A percentile compares a stretch with the other conserved stretches of the same genome.
Conservation (phyloP, 257 asterid genomes). For the Solanum stenotomum region DNA sequence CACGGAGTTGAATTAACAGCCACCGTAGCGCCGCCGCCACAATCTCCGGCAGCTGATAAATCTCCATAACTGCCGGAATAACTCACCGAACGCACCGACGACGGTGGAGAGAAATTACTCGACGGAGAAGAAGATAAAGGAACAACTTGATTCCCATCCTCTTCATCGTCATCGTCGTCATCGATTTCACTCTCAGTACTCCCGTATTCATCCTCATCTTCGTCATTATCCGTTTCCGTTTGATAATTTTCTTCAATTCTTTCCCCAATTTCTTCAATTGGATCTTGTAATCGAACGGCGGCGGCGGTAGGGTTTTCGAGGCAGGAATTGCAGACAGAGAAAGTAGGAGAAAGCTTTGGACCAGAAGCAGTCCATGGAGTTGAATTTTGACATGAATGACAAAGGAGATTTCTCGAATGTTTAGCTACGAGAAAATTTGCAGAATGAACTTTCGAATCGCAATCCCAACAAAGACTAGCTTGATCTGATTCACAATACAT, state of each 20-base stretch:
- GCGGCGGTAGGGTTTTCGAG: neutral
- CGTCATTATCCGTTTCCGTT: neutral
- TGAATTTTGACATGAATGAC: slow-evolving; percentile 47
- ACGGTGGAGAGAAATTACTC: neutral
- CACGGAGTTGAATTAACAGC: neutral
- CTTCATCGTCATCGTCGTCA: neutral
- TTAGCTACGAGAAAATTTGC: slow-evolving; percentile 66
- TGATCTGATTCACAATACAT: slow-evolving; percentile 57
- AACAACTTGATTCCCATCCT: neutral
- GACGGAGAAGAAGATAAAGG: neutral
- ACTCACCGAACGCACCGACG: neutral
- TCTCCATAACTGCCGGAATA: neutral
- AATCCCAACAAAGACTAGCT: slow-evolving; percentile 62
- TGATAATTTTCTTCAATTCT: neutral
- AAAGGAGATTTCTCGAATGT: slow-evolving; percentile 51
- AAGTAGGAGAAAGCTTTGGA: slow-evolving; percentile 33
- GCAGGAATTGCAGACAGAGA: slow-evolving; percentile 46
- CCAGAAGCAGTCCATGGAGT: slow-evolving; percentile 76
- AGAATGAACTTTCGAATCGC: slow-evolving; percentile 53
- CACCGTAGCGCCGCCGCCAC: neutral
- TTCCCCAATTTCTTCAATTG: neutral
- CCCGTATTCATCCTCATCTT: neutral
- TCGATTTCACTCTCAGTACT: neutral
- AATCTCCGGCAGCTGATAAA: neutral
- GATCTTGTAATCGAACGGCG: neutral